phyloP scores from a whole-genome alignment of 495 filamentous ascomycete genomes.

The Daldinia decipiens region DNA sequence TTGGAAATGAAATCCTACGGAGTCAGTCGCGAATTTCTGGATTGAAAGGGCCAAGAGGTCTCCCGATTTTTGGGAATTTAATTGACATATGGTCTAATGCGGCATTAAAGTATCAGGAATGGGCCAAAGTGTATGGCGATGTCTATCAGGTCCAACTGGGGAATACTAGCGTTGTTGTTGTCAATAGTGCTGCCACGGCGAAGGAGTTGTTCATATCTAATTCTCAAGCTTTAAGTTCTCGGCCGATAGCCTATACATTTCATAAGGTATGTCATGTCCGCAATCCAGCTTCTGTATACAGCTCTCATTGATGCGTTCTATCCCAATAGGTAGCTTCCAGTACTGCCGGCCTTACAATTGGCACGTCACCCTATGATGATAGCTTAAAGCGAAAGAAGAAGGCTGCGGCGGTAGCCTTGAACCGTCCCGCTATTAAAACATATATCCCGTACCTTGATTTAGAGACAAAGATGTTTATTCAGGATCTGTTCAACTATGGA shows the following conservation, averaged over 20 bases:
- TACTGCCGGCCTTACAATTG: constrained; percentile 73
- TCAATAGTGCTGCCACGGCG: constrained; percentile 67
- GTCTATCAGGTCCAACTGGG: constrained; percentile 75
- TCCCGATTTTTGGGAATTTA: constrained; percentile 72
- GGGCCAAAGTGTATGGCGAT: constrained; percentile 65
- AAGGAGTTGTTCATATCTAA: constrained; percentile 68
- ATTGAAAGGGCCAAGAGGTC: constrained; percentile 64
- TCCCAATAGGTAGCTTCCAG: constrained; percentile 65
- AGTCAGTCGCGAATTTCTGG: constrained; percentile 59
- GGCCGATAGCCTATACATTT: constrained; percentile 72
- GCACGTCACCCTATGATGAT: constrained; percentile 70
- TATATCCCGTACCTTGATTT: constrained; percentile 70
- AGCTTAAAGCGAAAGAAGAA: constrained; percentile 71
- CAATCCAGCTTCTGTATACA: not conserved
- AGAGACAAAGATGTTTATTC: constrained; percentile 68
- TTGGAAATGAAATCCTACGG: constrained; percentile 65
- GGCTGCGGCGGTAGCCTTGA: constrained; percentile 70
- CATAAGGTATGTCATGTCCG: constrained; percentile 60
- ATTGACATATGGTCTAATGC: constrained; percentile 67
- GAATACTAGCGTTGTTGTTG: constrained; percentile 68
- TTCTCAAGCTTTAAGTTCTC: constrained; percentile 63
- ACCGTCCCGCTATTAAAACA: constrained; percentile 67
- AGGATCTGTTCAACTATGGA: constrained; percentile 66
- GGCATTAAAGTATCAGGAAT: constrained; percentile 68
- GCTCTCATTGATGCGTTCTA: constrained; percentile 8